Evolutionary conservation across 768 basidiomycete species (phyloP), one percentile per base, ranked within the genome.

Genomic region (Leccinum fibrillosum): DNA sequence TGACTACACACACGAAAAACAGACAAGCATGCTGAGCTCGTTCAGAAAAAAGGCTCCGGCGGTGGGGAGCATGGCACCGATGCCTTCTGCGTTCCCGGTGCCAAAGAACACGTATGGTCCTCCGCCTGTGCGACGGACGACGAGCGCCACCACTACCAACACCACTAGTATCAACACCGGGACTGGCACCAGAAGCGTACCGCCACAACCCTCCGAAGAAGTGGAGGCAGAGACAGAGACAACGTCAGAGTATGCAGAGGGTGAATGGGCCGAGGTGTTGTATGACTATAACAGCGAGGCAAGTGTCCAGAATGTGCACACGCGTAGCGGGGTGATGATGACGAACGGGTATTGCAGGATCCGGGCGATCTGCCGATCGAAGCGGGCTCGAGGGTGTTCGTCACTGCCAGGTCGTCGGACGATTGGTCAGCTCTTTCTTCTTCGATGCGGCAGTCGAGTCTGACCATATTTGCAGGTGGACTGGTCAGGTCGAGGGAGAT

Each of bases 211-310:
- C 17, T 2, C 45, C 10, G 76, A 76, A 61, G 76, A 77, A 48
- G 77, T 73, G 52, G 37, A 39, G 0, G 5, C 32, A 37, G 35
- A 15, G 15, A 5, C 13, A 35, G 35, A 37, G 35, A 3, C 15
- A 37, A 15, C 10, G 32, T 11, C 32, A 34, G 34, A n/a, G 17
- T 39, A 39, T n/a, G 65, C 64, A 9, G 64, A 73, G 35, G 89
- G 88, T 4, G 86, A 89, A 60, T 92, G 90, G 90, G 89, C 83
- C 15, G 85, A 91, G 64, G 90, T 77, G 5, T 63, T 90, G 70
- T 92, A 92, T 66, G 89, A 89, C 59, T 92, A 89, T 74, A 74
- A 74, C 45, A 85, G 89, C 52, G 75, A 76, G 64, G 90, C 90
- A 62, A 44, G 35, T 30, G 0, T 0, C 32, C 12, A 32, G 5